Evolutionary conservation across 2,329 filamentous ascomycete species (phyloP).

Genomic region (Epichloe gansuensis): DNA sequence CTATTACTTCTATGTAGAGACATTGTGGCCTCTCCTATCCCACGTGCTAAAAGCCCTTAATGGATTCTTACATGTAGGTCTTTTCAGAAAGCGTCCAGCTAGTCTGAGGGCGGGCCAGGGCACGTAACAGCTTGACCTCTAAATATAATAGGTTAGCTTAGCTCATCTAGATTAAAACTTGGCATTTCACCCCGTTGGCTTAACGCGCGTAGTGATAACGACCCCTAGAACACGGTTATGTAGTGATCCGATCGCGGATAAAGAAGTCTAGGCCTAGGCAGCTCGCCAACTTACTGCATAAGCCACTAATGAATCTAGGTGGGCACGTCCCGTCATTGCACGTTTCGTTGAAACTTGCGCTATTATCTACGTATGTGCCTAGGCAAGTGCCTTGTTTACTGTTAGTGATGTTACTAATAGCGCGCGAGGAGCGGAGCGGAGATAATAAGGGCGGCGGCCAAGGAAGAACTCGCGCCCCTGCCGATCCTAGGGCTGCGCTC

Average conservation of each 20-base stretch:
- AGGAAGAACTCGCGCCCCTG: not conserved
- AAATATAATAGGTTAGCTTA: too few relatives aligned
- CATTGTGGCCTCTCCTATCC: too few relatives aligned
- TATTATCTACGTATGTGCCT: not conserved
- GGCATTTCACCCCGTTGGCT: too few relatives aligned
- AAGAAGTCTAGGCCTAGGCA: too few relatives aligned
- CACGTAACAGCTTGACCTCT: not conserved
- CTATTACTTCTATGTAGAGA: too few relatives aligned
- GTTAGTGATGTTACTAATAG: too few relatives aligned
- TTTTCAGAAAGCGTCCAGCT: not conserved
- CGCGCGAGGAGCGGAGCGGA: too few relatives aligned
- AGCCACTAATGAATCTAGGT: too few relatives aligned
- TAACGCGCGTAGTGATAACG: not conserved
- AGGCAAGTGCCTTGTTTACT: not conserved
- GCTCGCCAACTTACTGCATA: too few relatives aligned
- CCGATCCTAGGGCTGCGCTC: not conserved
- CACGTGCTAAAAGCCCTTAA: not conserved
- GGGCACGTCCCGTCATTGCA: constrained; percentile 2
- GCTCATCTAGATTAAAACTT: too few relatives aligned
- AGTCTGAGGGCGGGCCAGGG: not conserved
- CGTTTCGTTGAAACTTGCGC: not conserved
- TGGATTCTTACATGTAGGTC: not conserved
- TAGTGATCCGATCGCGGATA: not conserved
- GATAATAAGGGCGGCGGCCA: too few relatives aligned
- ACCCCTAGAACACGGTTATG: not conserved